Evolutionary conservation across 176 grass and related monocot species (phyloP).

Genomic region (Oryza glumipatula): DNA sequence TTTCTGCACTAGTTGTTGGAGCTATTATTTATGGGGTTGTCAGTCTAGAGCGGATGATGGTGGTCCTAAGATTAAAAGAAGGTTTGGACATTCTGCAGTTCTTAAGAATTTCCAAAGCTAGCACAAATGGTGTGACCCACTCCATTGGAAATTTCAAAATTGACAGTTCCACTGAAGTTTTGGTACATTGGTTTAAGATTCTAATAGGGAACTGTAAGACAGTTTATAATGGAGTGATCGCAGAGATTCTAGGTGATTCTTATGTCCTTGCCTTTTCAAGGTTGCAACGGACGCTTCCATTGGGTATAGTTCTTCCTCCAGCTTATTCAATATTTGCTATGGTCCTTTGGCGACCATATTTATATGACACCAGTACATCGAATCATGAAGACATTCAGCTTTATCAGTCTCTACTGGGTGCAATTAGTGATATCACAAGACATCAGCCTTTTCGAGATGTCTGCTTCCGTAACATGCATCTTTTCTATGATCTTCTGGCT

Average conservation of each 20-base stretch:
- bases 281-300: conserved; percentile 78
- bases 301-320: conserved; percentile 73
- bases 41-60: conserved; percentile 82
- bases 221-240: conserved; percentile 83
- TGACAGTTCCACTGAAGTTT: conserved; percentile 72
- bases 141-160: conserved; percentile 60
- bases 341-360: conserved; percentile 64
- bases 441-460: conserved; percentile 92
- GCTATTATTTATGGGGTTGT: conserved; percentile 78
- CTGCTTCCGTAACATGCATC: conserved; percentile 80
- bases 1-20: conserved; percentile 91
- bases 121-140: conserved; percentile 72
- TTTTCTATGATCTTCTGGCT: conserved; percentile 78
- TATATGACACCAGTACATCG: conserved; percentile 40
- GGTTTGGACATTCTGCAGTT: conserved; percentile 83
- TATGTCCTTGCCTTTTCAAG: conserved; percentile 88
- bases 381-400: conserved; percentile 77
- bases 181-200: conserved; percentile 90
- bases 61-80: conserved; percentile 86
- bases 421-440: conserved; percentile 70
- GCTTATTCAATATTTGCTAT: conserved; percentile 95
- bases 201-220: conserved; percentile 87
- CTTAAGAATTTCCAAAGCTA: conserved; percentile 65
- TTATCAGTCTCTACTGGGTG: conserved; percentile 64
- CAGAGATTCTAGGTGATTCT: conserved; percentile 82